Base-by-base conservation (phyloP, 2,329 filamentous ascomycete genomes). In the Penicillium griseofulvum region DNA sequence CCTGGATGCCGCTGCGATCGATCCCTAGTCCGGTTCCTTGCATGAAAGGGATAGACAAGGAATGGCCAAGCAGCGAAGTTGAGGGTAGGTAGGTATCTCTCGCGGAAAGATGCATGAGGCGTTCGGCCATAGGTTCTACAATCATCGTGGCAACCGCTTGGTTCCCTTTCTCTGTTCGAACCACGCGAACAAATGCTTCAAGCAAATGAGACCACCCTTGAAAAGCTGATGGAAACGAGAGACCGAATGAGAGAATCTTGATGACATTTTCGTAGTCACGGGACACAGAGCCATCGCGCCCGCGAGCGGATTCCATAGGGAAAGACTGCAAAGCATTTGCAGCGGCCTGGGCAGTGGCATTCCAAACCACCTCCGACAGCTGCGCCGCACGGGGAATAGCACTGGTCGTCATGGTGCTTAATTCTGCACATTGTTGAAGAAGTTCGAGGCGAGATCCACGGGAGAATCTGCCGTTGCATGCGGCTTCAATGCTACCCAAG, bases 261-360 rank as follows among this genome's bases (percentile, higher is more conserved):
- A 87, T 80, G 24, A 88, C 76, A 49, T 88, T 84, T 9, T 88
- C 85, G 60, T 90, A 91, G 53, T 90, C 86, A 11, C 85, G 83
- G 7, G 66, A 61, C n/a, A 14, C 87, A 84, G 51, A 87, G 70
- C 34, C 83, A 76, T 55, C 79, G 14, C 74, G 80, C 61, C 71
- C 74, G 46, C 68, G 75, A 17, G 71, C 74, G 33, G 71, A 72
- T 49, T 69, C 77, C 69, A 65, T 68, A 31, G 69, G 64, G 56
- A 71, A 63, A 50, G 66, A 74, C 12, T 79, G 74, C 29, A 85
- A 62, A 47, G 68, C 71, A 52, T 68, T 58, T 24, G 63, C 67
- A 45, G 74, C 66, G 19, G 68, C 59, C 36, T 63, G 63, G 14
- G 74, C 71, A 26, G 71, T 68, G 38, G 64, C 64, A 39, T 67